Conservation (phyloP, 129 eudicot genomes). For the Centaurea solstitialis region DNA sequence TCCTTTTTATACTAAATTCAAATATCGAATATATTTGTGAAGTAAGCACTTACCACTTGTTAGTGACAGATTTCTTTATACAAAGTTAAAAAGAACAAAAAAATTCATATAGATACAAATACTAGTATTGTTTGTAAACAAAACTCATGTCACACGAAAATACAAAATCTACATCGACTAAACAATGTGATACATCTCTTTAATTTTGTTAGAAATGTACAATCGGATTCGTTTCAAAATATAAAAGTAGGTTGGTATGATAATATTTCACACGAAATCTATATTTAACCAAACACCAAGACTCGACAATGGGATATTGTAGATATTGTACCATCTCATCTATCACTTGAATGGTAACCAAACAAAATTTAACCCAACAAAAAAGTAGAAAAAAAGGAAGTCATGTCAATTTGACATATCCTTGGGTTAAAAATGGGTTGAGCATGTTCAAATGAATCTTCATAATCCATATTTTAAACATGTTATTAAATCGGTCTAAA, state of each 20-base stretch:
- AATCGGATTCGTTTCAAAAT: background rate
- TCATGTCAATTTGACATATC: background rate
- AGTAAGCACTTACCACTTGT: slow-evolving; percentile 18
- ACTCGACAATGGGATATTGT: background rate
- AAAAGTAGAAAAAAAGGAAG: background rate
- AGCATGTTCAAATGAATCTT: background rate
- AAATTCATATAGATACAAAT: too few species aligned
- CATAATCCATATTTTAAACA: background rate
- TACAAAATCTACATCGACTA: background rate
- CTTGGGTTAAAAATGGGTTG: background rate
- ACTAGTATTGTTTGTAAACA: background rate
- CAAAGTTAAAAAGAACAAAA: background rate
- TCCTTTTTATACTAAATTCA: slow-evolving; percentile 21
- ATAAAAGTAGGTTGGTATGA: background rate
- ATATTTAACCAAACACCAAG: background rate
- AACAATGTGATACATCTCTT: background rate
- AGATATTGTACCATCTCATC: background rate
- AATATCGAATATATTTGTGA: background rate
- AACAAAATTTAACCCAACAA: background rate
- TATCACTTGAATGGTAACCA: background rate
- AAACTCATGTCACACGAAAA: background rate
- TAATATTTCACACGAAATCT: background rate
- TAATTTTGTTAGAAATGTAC: background rate
- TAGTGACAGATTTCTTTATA: background rate
- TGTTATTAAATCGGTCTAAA: background rate